Percentiles rank a stretch among this genome's conserved stretches.
phyloP scores from a whole-genome alignment of 345 rosid species.

The Lenwebbia sp. region DNA sequence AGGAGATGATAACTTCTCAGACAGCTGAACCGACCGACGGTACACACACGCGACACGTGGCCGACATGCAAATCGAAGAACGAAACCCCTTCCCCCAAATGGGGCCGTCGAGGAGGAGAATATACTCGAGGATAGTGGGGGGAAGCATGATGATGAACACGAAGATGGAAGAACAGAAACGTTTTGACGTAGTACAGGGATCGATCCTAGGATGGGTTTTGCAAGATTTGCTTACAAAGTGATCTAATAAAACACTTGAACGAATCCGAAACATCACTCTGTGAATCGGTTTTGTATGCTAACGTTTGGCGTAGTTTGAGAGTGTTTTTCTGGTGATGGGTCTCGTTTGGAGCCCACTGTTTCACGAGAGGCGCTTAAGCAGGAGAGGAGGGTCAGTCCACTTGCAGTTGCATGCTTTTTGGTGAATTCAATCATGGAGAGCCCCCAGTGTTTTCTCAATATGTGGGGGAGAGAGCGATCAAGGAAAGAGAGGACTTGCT shows the following conservation, averaged over 20 bases:
- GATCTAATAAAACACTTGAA: background rate
- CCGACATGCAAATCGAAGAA: slow-evolving; percentile 3
- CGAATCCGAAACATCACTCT: background rate
- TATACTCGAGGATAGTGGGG: slow-evolving; percentile 1
- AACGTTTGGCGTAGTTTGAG: background rate
- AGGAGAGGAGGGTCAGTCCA: background rate
- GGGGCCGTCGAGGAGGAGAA: background rate
- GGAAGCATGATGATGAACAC: background rate
- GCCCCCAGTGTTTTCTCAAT: background rate
- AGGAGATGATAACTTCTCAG: background rate
- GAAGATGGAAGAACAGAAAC: background rate
- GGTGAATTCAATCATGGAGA: background rate
- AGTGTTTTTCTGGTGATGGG: background rate
- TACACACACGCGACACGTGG: background rate
- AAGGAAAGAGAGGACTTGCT: background rate
- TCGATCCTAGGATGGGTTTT: background rate
- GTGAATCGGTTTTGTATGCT: background rate
- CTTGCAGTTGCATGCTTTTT: background rate
- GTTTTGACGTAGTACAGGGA: background rate
- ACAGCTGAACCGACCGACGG: slow-evolving; percentile 1
- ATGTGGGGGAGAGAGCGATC: background rate
- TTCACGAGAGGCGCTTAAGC: background rate
- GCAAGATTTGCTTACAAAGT: background rate
- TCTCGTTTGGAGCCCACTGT: background rate
- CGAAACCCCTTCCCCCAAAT: background rate